A percentile compares a stretch with the other conserved stretches of the same genome.
These are phyloP conservation scores for Scortechinia acanthostroma DNA, from an alignment of 2,329 filamentous ascomycete genomes.

Conservation along the genomic window DNA sequence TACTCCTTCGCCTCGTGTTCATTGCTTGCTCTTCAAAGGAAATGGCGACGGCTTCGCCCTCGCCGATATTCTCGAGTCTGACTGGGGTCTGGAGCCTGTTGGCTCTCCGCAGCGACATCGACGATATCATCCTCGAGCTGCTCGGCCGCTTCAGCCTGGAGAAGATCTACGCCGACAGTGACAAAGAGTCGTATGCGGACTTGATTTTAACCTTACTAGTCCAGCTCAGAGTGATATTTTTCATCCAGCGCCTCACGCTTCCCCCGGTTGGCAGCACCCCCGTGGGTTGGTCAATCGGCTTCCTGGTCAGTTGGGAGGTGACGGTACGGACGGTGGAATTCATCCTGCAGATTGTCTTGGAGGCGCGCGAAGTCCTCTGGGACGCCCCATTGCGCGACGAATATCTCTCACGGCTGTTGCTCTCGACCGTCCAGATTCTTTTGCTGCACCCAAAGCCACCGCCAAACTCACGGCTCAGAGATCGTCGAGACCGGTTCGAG, in stretches of 20 bases:
- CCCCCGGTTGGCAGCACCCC: too few species aligned
- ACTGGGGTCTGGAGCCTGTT: constrained; percentile 23
- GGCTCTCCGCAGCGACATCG: constrained; percentile 26
- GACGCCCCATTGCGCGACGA: too few species aligned
- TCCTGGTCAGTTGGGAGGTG: too few species aligned
- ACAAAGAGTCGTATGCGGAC: constrained; percentile 22
- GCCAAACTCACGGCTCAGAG: too few species aligned
- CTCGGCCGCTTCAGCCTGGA: constrained; percentile 31
- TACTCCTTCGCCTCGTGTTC: constrained; percentile 24
- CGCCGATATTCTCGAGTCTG: constrained; percentile 24
- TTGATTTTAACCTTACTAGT: constrained; percentile 22
- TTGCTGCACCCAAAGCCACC: too few species aligned
- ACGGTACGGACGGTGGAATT: too few species aligned
- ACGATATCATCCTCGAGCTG: constrained; percentile 29
- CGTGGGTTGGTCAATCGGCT: too few species aligned
- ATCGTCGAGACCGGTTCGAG: too few species aligned
- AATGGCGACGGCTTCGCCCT: constrained; percentile 16
- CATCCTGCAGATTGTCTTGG: too few species aligned
- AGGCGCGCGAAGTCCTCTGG: too few species aligned
- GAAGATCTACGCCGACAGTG: constrained; percentile 24
- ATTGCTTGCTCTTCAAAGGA: constrained; percentile 20
- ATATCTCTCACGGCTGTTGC: too few species aligned
- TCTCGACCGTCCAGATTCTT: too few species aligned
- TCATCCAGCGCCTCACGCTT: constrained; percentile 27
- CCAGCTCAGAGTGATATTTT: constrained; percentile 28